phyloP scores from a whole-genome alignment of 2,329 filamentous ascomycete genomes.

The Alternaria panax region DNA sequence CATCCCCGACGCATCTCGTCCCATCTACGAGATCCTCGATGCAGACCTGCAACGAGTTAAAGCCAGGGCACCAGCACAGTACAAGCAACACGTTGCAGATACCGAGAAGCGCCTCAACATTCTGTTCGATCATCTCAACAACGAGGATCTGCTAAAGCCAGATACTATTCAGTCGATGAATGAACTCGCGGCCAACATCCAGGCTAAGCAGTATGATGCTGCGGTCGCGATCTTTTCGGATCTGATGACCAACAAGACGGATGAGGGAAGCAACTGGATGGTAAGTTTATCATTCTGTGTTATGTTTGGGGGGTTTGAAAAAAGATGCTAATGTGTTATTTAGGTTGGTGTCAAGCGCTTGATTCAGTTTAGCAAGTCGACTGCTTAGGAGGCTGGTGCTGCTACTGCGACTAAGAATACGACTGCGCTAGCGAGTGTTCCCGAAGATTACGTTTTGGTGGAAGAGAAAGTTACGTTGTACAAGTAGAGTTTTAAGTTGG shows the following conservation, averaged over 20 bases:
- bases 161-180: slow-evolving; percentile 75
- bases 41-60: slow-evolving; percentile 90
- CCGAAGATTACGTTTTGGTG: not conserved
- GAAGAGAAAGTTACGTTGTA: no score
- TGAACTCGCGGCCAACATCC: slow-evolving; percentile 58
- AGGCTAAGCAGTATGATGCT: slow-evolving; percentile 54
- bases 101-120: slow-evolving; percentile 91
- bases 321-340: slow-evolving; percentile 11
- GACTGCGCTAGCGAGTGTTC: not conserved
- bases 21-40: slow-evolving; percentile 80
- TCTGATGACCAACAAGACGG: slow-evolving; percentile 57
- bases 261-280: slow-evolving; percentile 61
- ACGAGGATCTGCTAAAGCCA: slow-evolving; percentile 84
- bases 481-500: slow-evolving; percentile 1
- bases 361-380: slow-evolving; percentile 50
- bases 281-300: slow-evolving; percentile 48
- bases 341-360: slow-evolving; percentile 50
- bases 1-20: slow-evolving; percentile 78
- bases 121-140: slow-evolving; percentile 97
- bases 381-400: slow-evolving; percentile 14
- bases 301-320: not conserved
- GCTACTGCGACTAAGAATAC: not conserved
- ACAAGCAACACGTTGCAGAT: slow-evolving; percentile 88
- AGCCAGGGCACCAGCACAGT: slow-evolving; percentile 81
- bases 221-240: slow-evolving; percentile 55